Evolutionary conservation across 2,329 filamentous ascomycete species (phyloP).

Genomic region (Fusarium stilboides): DNA sequence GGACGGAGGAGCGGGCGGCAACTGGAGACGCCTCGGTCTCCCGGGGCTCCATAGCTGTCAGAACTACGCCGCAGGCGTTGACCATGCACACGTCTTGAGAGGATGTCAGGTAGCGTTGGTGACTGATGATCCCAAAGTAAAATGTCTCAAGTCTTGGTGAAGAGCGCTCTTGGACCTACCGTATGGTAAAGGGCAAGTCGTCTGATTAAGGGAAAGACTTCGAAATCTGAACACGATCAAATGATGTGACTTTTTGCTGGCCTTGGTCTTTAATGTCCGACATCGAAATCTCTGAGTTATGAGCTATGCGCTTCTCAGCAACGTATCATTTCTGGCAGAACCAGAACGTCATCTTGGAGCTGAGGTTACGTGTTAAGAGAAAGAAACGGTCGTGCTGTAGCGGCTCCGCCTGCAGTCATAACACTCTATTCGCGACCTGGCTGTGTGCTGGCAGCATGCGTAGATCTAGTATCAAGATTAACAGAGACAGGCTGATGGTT

Average conservation of each 20-base stretch:
- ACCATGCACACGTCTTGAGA: constrained; percentile 20
- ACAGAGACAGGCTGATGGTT: constrained; percentile 11
- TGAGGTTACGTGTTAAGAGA: constrained; percentile 7
- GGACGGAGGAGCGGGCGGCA: constrained; percentile 49
- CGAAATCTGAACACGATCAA: neutral
- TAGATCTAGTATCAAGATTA: constrained; percentile 23
- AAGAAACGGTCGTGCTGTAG: constrained; percentile 21
- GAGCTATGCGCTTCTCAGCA: neutral
- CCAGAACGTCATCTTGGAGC: constrained; percentile 7
- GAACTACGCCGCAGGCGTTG: constrained; percentile 44
- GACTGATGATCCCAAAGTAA: constrained; percentile 43
- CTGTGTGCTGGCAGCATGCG: constrained; percentile 3
- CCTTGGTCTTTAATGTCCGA: neutral
- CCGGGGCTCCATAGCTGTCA: constrained; percentile 42
- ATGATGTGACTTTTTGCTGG: neutral
- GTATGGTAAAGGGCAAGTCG: constrained; percentile 2
- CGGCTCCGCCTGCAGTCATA: constrained; percentile 11
- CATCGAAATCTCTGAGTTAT: neutral
- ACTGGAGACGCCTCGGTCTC: constrained; percentile 44
- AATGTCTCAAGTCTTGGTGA: constrained; percentile 43
- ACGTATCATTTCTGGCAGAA: neutral
- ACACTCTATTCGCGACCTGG: neutral
- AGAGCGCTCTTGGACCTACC: neutral
- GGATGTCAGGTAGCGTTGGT: constrained; percentile 33
- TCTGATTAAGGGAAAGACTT: neutral